Percentiles rank a stretch among this genome's conserved stretches.
phyloP scores from a whole-genome alignment of 768 basidiomycete species.

The Agrocybe pediades region DNA sequence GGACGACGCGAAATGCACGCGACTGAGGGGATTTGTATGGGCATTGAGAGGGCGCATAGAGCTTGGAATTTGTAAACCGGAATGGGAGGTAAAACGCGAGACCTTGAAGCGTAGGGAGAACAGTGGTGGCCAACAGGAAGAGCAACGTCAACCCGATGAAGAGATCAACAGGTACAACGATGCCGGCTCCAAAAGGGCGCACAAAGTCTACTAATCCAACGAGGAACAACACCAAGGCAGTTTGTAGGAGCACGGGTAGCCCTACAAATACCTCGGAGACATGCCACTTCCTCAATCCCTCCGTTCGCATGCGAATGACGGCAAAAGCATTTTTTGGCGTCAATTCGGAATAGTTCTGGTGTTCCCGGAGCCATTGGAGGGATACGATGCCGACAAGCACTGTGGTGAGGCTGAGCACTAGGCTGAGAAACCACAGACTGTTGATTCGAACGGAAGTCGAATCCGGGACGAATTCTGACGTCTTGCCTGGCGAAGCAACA shows the following conservation, averaged over 20 bases:
- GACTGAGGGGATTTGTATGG: conserved; percentile 7
- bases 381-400: conserved; percentile 10
- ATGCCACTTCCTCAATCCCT: conserved; percentile 24
- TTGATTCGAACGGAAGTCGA: conserved; percentile 6
- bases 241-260: conserved; percentile 26
- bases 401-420: conserved; percentile 6
- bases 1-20: conserved; percentile 2
- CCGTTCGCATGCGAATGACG: conserved; percentile 23
- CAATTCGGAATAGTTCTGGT: background rate
- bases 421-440: conserved; percentile 6
- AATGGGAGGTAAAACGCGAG: conserved; percentile 1
- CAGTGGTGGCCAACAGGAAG: background rate
- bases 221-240: conserved; percentile 27
- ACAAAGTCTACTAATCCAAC: conserved; percentile 3
- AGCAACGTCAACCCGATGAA: background rate
- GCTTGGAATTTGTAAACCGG: background rate
- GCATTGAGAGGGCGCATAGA: conserved; percentile 1
- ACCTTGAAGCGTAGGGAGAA: conserved; percentile 3
- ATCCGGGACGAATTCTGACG: background rate
- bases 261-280: conserved; percentile 23
- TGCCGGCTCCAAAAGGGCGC: background rate
- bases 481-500: background rate
- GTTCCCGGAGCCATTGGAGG: conserved; percentile 12
- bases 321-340: background rate
- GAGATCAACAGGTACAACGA: background rate